Percentiles rank a stretch among this genome's conserved stretches.
phyloP scores from a whole-genome alignment of 345 rosid genomes.

The Bretschneidera sinensis region DNA sequence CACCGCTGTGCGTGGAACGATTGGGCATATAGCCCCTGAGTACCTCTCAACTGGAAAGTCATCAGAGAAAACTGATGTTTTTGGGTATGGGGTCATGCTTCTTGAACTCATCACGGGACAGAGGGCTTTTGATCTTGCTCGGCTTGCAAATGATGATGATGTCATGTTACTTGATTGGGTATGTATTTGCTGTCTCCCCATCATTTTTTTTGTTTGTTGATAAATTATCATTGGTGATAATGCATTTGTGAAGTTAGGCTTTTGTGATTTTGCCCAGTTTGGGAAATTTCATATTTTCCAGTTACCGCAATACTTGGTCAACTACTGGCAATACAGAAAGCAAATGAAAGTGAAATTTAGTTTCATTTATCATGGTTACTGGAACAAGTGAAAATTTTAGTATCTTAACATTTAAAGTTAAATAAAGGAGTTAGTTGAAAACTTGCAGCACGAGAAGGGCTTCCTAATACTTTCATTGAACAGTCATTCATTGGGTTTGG shows the following conservation, averaged over 20 bases:
- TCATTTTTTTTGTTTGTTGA: background rate
- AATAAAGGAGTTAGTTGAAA: no score
- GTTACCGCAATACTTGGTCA: no score
- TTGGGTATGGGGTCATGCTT: constrained; percentile 97
- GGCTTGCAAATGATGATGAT: constrained; percentile 92
- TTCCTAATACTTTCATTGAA: no score
- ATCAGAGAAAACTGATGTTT: constrained; percentile 95
- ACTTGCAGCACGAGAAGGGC: no score
- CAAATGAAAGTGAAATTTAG: no score
- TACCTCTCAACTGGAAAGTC: constrained; percentile 92
- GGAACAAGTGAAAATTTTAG: no score
- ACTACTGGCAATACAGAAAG: no score
- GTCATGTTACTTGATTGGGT: constrained; percentile 97
- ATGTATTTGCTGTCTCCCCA: constrained; percentile 17
- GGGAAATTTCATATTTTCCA: no score
- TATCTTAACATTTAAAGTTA: no score
- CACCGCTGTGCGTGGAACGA: constrained; percentile 96
- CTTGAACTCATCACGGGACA: constrained; percentile 95
- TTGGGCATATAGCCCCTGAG: constrained; percentile 95
- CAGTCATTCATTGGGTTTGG: no score
- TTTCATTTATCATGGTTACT: no score
- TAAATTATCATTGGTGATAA: no score
- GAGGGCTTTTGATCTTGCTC: constrained; percentile 91
- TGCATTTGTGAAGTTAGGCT: background rate
- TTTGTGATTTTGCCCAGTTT: background rate